A percentile compares a stretch with the other conserved stretches of the same genome.
phyloP scores from a whole-genome alignment of 108 stramenopile genomes.

The Seminavis robusta region DNA sequence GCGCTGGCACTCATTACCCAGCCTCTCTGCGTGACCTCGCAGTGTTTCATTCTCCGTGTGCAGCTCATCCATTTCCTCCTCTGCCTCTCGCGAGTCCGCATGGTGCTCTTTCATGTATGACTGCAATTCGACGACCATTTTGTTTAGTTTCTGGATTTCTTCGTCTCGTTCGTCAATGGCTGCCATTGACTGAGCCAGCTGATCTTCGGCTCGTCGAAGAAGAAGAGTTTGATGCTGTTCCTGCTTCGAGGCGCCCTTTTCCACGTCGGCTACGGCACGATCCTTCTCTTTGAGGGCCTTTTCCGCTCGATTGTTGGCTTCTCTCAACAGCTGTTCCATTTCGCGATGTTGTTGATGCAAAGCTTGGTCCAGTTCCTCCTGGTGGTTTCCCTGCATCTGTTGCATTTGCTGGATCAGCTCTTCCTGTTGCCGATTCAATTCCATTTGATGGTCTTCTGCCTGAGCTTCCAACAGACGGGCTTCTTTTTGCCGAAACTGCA shows the following conservation, averaged over 20 bases:
- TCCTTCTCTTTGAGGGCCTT: constrained; percentile 14
- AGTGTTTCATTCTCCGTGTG: constrained; percentile 75
- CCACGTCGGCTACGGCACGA: background rate
- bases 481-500: constrained; percentile 33
- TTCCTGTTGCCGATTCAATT: constrained; percentile 17
- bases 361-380: constrained; percentile 18
- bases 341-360: constrained; percentile 16
- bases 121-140: constrained; percentile 17
- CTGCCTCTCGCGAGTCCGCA: constrained; percentile 37
- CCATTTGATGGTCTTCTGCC: constrained; percentile 33
- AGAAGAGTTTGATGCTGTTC: constrained; percentile 25
- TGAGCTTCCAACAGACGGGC: constrained; percentile 29
- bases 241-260: constrained; percentile 10
- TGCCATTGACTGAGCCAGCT: constrained; percentile 56
- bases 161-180: constrained; percentile 52
- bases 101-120: constrained; percentile 36
- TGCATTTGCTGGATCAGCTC: constrained; percentile 12
- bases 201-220: constrained; percentile 30
- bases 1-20: constrained; percentile 51
- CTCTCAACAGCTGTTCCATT: constrained; percentile 17
- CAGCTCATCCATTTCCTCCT: constrained; percentile 56
- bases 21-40: constrained; percentile 43
- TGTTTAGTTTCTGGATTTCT: constrained; percentile 28
- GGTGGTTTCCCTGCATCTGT: constrained; percentile 13
- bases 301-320: constrained; percentile 25